A percentile compares a stretch with the other conserved stretches of the same genome.
These are phyloP conservation scores for Claviceps monticola DNA, from an alignment of 2,329 filamentous ascomycete genomes.

Conservation along the genomic window DNA sequence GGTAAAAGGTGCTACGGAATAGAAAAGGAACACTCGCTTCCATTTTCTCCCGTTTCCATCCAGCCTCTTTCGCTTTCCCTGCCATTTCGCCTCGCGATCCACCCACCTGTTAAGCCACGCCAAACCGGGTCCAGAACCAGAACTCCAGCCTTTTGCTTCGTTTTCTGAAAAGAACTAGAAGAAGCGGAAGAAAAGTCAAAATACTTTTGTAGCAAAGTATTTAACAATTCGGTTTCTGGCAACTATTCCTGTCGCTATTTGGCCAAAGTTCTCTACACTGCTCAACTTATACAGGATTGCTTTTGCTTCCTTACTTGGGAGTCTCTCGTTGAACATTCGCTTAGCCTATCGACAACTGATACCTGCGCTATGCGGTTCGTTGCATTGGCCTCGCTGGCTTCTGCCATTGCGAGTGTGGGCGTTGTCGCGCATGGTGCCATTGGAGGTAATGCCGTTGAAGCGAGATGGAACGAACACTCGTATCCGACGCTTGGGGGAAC, in stretches of 20 bases:
- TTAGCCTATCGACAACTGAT: too few species aligned
- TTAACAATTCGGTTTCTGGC: too few species aligned
- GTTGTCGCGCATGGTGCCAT: neutral
- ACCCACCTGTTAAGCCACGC: neutral
- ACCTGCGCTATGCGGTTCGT: conserved; percentile 1
- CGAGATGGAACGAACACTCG: neutral
- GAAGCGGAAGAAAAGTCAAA: too few species aligned
- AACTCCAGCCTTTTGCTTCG: neutral
- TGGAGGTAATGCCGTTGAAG: conserved; percentile 2
- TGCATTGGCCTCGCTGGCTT: conserved; percentile 5
- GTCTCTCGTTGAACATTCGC: neutral
- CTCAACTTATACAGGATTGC: too few species aligned
- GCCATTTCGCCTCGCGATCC: too few species aligned
- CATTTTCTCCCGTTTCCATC: neutral
- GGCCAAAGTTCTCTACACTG: too few species aligned
- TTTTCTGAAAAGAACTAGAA: neutral
- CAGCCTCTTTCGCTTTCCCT: neutral
- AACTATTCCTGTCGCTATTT: too few species aligned
- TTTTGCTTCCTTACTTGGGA: neutral
- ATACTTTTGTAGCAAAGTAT: too few species aligned
- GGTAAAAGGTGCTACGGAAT: neutral
- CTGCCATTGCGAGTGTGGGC: conserved; percentile 3
- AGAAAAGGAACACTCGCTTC: neutral
- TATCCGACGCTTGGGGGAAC: conserved; percentile 2
- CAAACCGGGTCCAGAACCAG: neutral